Evolutionary conservation across 2,329 filamentous ascomycete genomes (phyloP).

Genomic region (Fusarium citri): DNA sequence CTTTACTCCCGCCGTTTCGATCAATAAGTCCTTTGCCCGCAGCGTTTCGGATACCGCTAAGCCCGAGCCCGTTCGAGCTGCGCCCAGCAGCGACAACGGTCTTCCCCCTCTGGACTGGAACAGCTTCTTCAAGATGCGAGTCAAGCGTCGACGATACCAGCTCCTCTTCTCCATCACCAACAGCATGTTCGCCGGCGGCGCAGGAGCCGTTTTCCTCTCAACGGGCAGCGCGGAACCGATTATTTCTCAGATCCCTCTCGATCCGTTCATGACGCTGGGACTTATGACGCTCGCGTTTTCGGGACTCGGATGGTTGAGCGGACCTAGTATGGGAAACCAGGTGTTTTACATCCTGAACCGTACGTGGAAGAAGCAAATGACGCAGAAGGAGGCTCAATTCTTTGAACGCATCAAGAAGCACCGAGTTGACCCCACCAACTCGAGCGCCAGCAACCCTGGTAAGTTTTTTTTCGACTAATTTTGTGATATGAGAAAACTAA

Average conservation of each 20-base stretch:
- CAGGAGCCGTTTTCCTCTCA: slow-evolving; percentile 74
- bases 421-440: slow-evolving; percentile 89
- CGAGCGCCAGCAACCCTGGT: slow-evolving; percentile 88
- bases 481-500: slow-evolving; percentile 30
- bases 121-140: slow-evolving; percentile 90
- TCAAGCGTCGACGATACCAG: slow-evolving; percentile 85
- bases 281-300: slow-evolving; percentile 81
- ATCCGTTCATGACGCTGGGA: slow-evolving; percentile 88
- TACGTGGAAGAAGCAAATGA: slow-evolving; percentile 77
- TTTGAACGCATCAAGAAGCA: slow-evolving; percentile 91
- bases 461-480: slow-evolving; percentile 29
- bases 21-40: slow-evolving; percentile 37
- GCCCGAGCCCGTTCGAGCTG: slow-evolving; percentile 17
- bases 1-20: slow-evolving; percentile 19
- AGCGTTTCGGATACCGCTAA: slow-evolving; percentile 32
- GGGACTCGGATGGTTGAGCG: slow-evolving; percentile 87
- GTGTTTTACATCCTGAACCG: slow-evolving; percentile 83
- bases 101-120: slow-evolving; percentile 78
- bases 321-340: slow-evolving; percentile 82
- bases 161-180: slow-evolving; percentile 79
- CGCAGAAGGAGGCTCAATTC: slow-evolving; percentile 92
- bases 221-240: slow-evolving; percentile 78
- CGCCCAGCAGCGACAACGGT: slow-evolving; percentile 23
- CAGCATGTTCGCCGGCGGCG: slow-evolving; percentile 70
- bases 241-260: slow-evolving; percentile 79